Percentiles rank a stretch among this genome's conserved stretches.
phyloP scores from a whole-genome alignment of 768 basidiomycete genomes.

The Hygrocybe punicea region DNA sequence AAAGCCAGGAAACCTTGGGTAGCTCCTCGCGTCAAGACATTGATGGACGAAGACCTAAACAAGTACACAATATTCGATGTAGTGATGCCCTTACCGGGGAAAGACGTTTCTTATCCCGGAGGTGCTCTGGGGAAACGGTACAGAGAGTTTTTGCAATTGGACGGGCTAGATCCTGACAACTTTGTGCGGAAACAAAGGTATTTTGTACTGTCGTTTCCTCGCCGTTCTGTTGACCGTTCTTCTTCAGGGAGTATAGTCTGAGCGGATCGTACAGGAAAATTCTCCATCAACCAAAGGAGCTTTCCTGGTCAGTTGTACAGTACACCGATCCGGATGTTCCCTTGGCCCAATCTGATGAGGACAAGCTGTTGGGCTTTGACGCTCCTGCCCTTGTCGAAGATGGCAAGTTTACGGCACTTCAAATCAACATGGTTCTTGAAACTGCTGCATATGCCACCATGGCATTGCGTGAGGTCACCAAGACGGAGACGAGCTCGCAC shows the following conservation, averaged over 20 bases:
- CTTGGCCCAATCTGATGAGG: slow-evolving; percentile 93
- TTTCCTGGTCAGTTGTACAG: slow-evolving; percentile 76
- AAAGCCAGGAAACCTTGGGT: slow-evolving; percentile 55
- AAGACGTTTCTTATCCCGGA: slow-evolving; percentile 88
- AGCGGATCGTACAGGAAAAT: slow-evolving; percentile 93
- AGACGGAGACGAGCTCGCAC: slow-evolving; percentile 92
- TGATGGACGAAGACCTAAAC: slow-evolving; percentile 73
- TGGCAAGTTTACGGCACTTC: slow-evolving; percentile 85
- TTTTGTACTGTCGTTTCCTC: slow-evolving; percentile 19
- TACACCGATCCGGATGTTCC: slow-evolving; percentile 94
- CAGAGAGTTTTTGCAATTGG: slow-evolving; percentile 71
- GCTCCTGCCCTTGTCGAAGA: slow-evolving; percentile 61
- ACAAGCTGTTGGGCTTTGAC: slow-evolving; percentile 79
- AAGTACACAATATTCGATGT: slow-evolving; percentile 91
- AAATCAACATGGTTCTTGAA: slow-evolving; percentile 79
- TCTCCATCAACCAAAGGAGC: slow-evolving; percentile 74
- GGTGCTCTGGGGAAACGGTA: slow-evolving; percentile 86
- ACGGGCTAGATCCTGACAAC: slow-evolving; percentile 88
- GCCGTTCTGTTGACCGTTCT: slow-evolving; percentile 3
- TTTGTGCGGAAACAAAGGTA: slow-evolving; percentile 89
- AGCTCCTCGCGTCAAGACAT: slow-evolving; percentile 67
- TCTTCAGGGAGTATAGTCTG: slow-evolving; percentile 79
- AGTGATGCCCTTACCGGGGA: slow-evolving; percentile 95
- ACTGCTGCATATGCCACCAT: slow-evolving; percentile 97
- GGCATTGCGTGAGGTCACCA: slow-evolving; percentile 93